Evolutionary conservation across 1,139 yeast genomes (phyloP).

Genomic region (Magnusiomyces clavatus): DNA sequence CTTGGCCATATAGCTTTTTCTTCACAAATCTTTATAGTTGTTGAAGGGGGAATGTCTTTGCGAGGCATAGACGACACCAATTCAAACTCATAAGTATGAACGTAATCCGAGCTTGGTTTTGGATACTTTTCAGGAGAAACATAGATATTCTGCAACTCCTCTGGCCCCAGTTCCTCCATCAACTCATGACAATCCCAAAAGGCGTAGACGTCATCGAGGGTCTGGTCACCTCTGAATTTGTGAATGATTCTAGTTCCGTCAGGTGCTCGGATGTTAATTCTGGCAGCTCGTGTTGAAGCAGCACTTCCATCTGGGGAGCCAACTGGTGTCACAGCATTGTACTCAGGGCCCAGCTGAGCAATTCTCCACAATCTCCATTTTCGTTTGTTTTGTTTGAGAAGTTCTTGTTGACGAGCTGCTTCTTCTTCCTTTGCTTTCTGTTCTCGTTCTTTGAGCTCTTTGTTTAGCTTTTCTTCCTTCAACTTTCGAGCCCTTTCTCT

Average conservation of each 20-base stretch:
- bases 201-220: conserved; percentile 56
- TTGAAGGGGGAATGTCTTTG: conserved; percentile 33
- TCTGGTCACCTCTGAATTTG: conserved; percentile 41
- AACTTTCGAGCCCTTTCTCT: conserved; percentile 36
- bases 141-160: not conserved
- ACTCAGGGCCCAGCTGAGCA: conserved; percentile 14
- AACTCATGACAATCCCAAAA: conserved; percentile 44
- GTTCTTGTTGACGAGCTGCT: conserved; percentile 10
- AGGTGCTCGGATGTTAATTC: conserved; percentile 46
- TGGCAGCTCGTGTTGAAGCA: conserved; percentile 20
- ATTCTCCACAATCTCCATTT: conserved; percentile 26
- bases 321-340: not conserved
- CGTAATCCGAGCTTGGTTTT: conserved; percentile 35
- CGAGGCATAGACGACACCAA: conserved; percentile 54
- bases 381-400: conserved; percentile 7
- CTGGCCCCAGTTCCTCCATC: conserved; percentile 14
- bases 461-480: conserved; percentile 29
- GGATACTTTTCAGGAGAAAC: not conserved
- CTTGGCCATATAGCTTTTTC: conserved; percentile 47
- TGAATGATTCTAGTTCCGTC: conserved; percentile 58
- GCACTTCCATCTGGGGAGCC: conserved; percentile 1
- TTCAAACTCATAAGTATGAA: conserved; percentile 40
- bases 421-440: conserved; percentile 21
- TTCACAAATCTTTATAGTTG: conserved; percentile 32
- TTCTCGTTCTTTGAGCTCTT: conserved; percentile 25